These are phyloP conservation scores for Zygnema circumcarinatum DNA, from an alignment of 139 green algal genomes.

Conservation along the genomic window DNA sequence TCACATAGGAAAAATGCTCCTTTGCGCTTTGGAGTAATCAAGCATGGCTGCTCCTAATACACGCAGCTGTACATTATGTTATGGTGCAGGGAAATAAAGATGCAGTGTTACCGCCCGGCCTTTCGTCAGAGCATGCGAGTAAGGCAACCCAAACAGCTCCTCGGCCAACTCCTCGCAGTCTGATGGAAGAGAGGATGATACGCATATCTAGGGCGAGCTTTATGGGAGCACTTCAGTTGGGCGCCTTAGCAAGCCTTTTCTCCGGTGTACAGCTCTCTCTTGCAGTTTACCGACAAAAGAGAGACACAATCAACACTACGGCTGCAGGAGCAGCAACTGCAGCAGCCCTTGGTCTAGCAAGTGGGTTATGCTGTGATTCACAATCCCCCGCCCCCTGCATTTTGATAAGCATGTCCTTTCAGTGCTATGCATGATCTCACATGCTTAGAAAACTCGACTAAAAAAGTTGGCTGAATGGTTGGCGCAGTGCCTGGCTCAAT, in stretches of 20 bases:
- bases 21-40: no score
- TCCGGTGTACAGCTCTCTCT: neutral
- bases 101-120: neutral
- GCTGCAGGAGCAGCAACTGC: neutral
- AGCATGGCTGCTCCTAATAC: no score
- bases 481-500: neutral
- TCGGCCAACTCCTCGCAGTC: neutral
- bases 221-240: neutral
- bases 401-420: no score
- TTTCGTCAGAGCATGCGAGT: no score
- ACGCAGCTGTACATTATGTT: no score
- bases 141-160: no score
- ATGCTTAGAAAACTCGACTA: no score
- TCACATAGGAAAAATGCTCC: no score
- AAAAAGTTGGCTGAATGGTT: no score
- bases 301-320: neutral
- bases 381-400: no score
- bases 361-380: neutral
- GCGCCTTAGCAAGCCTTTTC: neutral
- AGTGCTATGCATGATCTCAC: no score
- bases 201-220: neutral
- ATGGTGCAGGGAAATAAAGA: neutral
- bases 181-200: neutral
- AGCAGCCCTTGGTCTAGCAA: neutral
- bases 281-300: neutral